Conservation (phyloP, 202 grass and related monocot genomes). For the Musa balbisiana region DNA sequence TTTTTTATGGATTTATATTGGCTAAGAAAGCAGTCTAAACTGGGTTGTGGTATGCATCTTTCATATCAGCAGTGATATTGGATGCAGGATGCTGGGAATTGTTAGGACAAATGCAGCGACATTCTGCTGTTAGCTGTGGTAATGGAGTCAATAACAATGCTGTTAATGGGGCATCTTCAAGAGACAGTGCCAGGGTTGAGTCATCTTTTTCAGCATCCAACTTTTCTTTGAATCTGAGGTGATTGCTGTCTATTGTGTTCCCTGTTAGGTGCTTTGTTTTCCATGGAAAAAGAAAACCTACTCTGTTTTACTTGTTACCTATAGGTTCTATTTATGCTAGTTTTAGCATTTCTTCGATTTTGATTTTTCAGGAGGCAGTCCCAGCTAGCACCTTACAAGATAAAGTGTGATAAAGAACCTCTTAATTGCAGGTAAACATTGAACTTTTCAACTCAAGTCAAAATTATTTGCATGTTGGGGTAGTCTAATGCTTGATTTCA, state of each 20-base stretch:
- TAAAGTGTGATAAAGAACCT: constrained; percentile 85
- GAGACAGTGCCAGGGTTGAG: constrained; percentile 44
- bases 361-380: constrained; percentile 66
- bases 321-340: neutral
- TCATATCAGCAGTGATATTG: constrained; percentile 32
- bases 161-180: constrained; percentile 2
- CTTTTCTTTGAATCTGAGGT: constrained; percentile 69
- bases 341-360: neutral
- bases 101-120: constrained; percentile 75
- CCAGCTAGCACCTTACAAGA: constrained; percentile 74
- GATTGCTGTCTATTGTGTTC: neutral
- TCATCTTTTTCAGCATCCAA: constrained; percentile 49
- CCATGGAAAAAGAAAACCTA: too few relatives aligned
- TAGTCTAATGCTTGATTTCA: neutral
- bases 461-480: too few relatives aligned
- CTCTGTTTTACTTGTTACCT: too few relatives aligned
- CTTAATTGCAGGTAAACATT: constrained; percentile 72
- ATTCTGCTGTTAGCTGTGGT: constrained; percentile 42
- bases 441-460: neutral
- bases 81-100: constrained; percentile 42
- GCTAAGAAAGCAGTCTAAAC: neutral
- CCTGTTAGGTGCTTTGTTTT: neutral
- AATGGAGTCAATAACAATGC: constrained; percentile 32
- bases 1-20: neutral
- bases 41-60: neutral